phyloP scores from a whole-genome alignment of 1,284 basidiomycete species.

The Naganishia sp. region DNA sequence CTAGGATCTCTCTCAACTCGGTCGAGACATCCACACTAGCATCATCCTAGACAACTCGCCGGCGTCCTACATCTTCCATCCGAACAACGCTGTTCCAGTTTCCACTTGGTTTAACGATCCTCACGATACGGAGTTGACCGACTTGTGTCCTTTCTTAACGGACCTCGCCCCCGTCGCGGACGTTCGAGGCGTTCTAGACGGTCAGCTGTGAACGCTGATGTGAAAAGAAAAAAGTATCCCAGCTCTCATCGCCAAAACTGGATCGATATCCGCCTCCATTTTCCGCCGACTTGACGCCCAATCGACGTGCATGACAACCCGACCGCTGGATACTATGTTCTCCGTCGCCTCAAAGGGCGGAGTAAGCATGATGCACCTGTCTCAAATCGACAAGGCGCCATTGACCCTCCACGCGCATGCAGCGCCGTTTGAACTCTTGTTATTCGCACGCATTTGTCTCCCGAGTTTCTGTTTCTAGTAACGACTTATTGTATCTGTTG shows the following conservation, averaged over 20 bases:
- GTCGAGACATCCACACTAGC: constrained; percentile 84
- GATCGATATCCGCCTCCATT: neutral
- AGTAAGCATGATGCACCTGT: too few species aligned
- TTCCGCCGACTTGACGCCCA: neutral
- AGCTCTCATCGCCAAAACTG: too few species aligned
- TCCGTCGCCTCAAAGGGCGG: too few species aligned
- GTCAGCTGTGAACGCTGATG: constrained; percentile 40
- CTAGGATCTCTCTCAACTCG: constrained; percentile 94
- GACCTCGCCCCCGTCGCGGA: constrained; percentile 85
- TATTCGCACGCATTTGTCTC: neutral
- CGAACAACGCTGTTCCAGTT: constrained; percentile 97
- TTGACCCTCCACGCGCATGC: too few species aligned
- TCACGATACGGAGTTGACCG: constrained; percentile 94
- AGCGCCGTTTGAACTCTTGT: neutral
- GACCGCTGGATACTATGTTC: too few species aligned
- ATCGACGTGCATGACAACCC: too few species aligned
- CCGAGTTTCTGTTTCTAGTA: neutral
- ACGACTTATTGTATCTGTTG: constrained; percentile 6
- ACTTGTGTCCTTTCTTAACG: constrained; percentile 87
- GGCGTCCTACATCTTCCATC: constrained; percentile 98
- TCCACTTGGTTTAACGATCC: constrained; percentile 99
- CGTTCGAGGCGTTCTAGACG: constrained; percentile 84
- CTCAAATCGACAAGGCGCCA: too few species aligned
- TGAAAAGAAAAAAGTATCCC: too few species aligned
- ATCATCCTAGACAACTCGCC: constrained; percentile 99